Percentiles rank a stretch among this genome's conserved stretches.
Evolutionary conservation across 192 early-diverging fungal species (phyloP).

Genomic region (Backusella morwellensis): DNA sequence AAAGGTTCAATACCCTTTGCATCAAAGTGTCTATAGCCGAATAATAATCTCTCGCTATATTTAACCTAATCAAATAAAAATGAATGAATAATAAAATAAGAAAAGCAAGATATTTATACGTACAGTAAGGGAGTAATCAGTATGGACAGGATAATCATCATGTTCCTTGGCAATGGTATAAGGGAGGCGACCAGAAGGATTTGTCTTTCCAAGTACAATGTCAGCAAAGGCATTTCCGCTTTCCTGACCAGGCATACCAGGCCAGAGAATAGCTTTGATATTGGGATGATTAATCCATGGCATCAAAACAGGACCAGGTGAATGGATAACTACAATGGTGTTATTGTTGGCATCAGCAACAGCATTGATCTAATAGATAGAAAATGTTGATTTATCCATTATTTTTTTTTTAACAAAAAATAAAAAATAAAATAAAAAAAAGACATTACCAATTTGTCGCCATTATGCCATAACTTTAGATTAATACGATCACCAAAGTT

Average conservation of each 20-base stretch:
- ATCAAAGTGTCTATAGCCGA: slow-evolving; percentile 58
- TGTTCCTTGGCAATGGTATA: slow-evolving; percentile 52
- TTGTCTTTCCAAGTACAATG: slow-evolving; percentile 61
- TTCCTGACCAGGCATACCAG: slow-evolving; percentile 65
- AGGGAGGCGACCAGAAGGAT: slow-evolving; percentile 60
- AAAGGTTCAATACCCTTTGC: slow-evolving; percentile 46
- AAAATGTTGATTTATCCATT: neutral
- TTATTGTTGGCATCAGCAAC: slow-evolving; percentile 52
- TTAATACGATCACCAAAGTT: slow-evolving; percentile 61
- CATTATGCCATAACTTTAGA: slow-evolving; percentile 54
- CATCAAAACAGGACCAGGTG: slow-evolving; percentile 59
- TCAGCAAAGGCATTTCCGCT: slow-evolving; percentile 65
- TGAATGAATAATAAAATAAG: neutral
- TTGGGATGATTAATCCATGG: slow-evolving; percentile 59
- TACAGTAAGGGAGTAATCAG: neutral
- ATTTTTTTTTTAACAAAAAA: too few species aligned
- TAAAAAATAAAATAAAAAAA: neutral
- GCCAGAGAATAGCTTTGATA: slow-evolving; percentile 53
- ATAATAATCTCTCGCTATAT: slow-evolving; percentile 52
- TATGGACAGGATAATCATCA: slow-evolving; percentile 39
- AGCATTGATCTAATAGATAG: slow-evolving; percentile 31
- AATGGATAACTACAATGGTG: slow-evolving; percentile 56
- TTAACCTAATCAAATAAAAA: neutral
- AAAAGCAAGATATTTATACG: neutral
- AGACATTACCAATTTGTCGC: slow-evolving; percentile 45